Conservation (phyloP, 1,284 basidiomycete genomes). For the Irpex sp. region DNA sequence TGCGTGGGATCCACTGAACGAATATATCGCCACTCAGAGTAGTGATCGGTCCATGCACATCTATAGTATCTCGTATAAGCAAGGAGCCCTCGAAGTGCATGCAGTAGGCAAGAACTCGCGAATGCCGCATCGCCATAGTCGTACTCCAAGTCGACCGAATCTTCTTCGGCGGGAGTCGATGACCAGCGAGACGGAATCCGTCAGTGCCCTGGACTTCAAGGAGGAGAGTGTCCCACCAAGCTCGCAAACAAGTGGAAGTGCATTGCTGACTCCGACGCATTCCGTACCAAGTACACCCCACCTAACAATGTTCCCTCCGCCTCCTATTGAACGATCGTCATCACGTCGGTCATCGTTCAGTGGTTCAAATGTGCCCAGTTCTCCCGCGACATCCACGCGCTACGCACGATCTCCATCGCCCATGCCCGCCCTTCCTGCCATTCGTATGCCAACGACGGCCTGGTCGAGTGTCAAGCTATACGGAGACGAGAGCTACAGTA, state of each 20-base stretch:
- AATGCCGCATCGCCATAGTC: conserved; percentile 64
- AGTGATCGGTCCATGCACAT: conserved; percentile 91
- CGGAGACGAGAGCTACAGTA: conserved; percentile 93
- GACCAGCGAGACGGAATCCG: conserved; percentile 70
- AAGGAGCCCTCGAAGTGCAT: conserved; percentile 81
- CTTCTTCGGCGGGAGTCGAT: conserved; percentile 69
- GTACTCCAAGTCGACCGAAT: conserved; percentile 58
- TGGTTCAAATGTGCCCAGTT: conserved; percentile 71
- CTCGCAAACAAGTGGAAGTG: conserved; percentile 28
- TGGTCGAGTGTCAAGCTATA: conserved; percentile 72
- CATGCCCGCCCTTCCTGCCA: conserved; percentile 86
- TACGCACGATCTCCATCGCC: conserved; percentile 87
- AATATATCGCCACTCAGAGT: conserved; percentile 93
- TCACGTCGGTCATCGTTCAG: conserved; percentile 90
- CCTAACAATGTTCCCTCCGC: conserved; percentile 70
- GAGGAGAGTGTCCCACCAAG: conserved; percentile 21
- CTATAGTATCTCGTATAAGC: conserved; percentile 75
- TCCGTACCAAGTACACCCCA: conserved; percentile 57
- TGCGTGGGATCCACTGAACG: conserved; percentile 93
- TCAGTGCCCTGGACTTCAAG: conserved; percentile 45
- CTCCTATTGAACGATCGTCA: conserved; percentile 58
- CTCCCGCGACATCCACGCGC: conserved; percentile 60
- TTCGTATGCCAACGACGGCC: conserved; percentile 53
- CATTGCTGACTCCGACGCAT: conserved; percentile 62
- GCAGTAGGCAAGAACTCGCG: conserved; percentile 79